Base-by-base conservation (phyloP, 768 basidiomycete species). In the Tylopilus sp. region DNA sequence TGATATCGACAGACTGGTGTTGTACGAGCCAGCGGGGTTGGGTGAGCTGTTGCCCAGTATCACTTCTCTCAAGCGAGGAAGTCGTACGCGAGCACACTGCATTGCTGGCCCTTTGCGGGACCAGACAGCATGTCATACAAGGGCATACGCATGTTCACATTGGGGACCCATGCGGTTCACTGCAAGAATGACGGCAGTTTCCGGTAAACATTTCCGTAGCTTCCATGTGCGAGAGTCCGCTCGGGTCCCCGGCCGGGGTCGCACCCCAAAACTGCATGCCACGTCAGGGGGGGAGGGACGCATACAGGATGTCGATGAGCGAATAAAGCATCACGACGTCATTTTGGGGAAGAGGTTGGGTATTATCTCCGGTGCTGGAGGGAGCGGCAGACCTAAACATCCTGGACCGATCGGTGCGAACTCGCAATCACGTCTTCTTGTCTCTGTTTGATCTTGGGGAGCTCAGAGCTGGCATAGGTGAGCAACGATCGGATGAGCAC, bases 71-170 rank as follows among this genome's bases (percentile, higher is more conserved):
- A 75, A 17, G 85, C 86, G 67, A 97, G 79, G 68, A 95, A 94
- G 68, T 94, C 92, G 74, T 92, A 92, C 0, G 90, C 87, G 12
- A 90, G 76, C 63, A 91, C 88, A 59, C 90, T 91, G 61, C 89
- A 90, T 59, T 87, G 85, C 53, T 87, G 85, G 0, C 93, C 93
- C 47, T 87, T 86, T 3, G 91, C 81, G 26, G 95, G 76, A 21
- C 94, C 91, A 8, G 81, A 76, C 28, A 97, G 73, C 94, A 95
- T 95, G 60, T 95, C 89, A 65, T 92, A 93, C 47, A 93, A 70
- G 0, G 90, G 89, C 59, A 84, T 85, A 36, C 86, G 77, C 82
- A 92, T 85, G 2, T 81, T 80, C 8, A 80, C 63, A 55, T 92
- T 89, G 54, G 86, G 81, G 6, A 80, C 76, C 87, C 87, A 89